Percentiles rank a stretch among this genome's conserved stretches.
Conservation (phyloP, 306 rosid genomes). For the Lathyrus sativus region DNA sequence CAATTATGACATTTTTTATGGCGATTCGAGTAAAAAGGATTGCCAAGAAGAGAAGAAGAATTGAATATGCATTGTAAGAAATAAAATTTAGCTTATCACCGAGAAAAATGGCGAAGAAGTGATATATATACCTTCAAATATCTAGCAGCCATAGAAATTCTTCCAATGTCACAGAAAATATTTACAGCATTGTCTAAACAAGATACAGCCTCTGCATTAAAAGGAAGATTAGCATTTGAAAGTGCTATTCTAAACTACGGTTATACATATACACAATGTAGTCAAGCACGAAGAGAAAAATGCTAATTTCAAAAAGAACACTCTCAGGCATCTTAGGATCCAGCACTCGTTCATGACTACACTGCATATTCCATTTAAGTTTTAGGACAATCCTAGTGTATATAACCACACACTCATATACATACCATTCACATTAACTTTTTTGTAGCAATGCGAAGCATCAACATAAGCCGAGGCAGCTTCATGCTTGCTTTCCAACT, state of each 20-base stretch:
- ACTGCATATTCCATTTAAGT: too few relatives aligned
- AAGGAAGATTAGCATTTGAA: slow-evolving; percentile 15
- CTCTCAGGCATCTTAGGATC: too few relatives aligned
- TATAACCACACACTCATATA: background rate
- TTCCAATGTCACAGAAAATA: slow-evolving; percentile 88
- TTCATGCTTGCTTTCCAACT: slow-evolving; percentile 95
- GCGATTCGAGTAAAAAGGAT: background rate
- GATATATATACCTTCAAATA: slow-evolving; percentile 69
- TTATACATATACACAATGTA: too few relatives aligned
- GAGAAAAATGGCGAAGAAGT: background rate
- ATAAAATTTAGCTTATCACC: slow-evolving; percentile 14
- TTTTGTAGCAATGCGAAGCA: slow-evolving; percentile 92
- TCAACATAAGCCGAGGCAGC: slow-evolving; percentile 89
- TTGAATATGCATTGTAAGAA: background rate
- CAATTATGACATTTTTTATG: slow-evolving; percentile 25
- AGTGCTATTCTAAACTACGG: background rate
- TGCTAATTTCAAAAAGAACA: too few relatives aligned
- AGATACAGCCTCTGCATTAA: slow-evolving; percentile 68
- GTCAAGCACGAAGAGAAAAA: too few relatives aligned
- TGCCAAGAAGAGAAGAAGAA: slow-evolving; percentile 15
- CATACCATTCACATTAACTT: slow-evolving; percentile 64
- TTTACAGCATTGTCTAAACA: slow-evolving; percentile 83
- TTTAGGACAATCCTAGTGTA: background rate
- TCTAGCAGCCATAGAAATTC: slow-evolving; percentile 97
- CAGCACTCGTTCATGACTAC: too few relatives aligned